These are phyloP conservation scores for Pyropia yezoensis DNA, from an alignment of 23 red algal species.

Conservation along the genomic window DNA sequence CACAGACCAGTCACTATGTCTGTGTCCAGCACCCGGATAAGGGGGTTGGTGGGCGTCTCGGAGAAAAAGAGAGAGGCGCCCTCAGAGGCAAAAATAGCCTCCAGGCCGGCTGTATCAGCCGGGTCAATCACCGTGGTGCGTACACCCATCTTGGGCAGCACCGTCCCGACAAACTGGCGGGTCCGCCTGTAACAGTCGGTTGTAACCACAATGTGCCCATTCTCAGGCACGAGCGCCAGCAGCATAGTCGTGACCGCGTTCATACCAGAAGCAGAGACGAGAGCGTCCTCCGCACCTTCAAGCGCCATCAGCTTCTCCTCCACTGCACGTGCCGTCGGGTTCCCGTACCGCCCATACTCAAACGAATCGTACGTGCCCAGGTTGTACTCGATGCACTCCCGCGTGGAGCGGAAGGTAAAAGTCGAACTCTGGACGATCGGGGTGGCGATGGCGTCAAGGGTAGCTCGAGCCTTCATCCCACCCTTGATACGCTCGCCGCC, in stretches of 20 bases:
- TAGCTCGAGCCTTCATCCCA: slow-evolving; percentile 63
- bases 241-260: slow-evolving; percentile 98
- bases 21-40: slow-evolving; percentile 91
- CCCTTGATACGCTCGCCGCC: slow-evolving; percentile 81
- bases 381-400: slow-evolving; percentile 94
- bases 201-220: slow-evolving; percentile 80
- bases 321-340: slow-evolving; percentile 80
- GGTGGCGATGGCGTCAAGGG: slow-evolving; percentile 70
- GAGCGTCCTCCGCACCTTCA: slow-evolving; percentile 74
- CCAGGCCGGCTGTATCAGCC: slow-evolving; percentile 44
- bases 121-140: slow-evolving; percentile 73
- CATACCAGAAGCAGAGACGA: slow-evolving; percentile 91
- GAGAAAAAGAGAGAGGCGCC: slow-evolving; percentile 75
- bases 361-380: slow-evolving; percentile 78
- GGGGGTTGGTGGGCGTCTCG: slow-evolving; percentile 88
- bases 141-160: slow-evolving; percentile 91
- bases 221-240: slow-evolving; percentile 62
- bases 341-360: slow-evolving; percentile 96
- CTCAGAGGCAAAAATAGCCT: slow-evolving; percentile 10
- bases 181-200: slow-evolving; percentile 98
- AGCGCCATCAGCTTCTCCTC: slow-evolving; percentile 95
- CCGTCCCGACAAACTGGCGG: slow-evolving; percentile 79
- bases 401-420: slow-evolving; percentile 84
- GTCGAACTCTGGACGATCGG: slow-evolving; percentile 91
- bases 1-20: slow-evolving; percentile 46